phyloP scores from a whole-genome alignment of 208 protist species.

The Trypanosoma cruzi region DNA sequence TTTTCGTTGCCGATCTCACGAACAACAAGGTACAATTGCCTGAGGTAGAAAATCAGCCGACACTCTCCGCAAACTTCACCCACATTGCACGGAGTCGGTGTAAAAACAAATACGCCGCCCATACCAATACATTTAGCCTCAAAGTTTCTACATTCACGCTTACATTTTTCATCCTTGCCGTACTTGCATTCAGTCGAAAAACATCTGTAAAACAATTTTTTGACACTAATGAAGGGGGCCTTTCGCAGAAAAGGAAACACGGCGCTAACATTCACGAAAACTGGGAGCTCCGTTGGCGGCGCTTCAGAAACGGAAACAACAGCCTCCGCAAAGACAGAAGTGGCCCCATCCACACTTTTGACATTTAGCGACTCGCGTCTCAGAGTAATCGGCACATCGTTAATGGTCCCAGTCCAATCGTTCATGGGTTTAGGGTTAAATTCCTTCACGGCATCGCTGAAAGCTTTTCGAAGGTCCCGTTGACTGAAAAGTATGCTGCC shows the following conservation, averaged over 20 bases:
- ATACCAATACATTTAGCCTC: not conserved
- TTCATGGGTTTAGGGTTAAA: slow-evolving; percentile 23
- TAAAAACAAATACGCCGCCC: not conserved
- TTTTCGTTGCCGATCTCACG: not conserved
- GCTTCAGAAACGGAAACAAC: not conserved
- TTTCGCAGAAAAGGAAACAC: slow-evolving; percentile 4
- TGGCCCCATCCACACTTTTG: not conserved
- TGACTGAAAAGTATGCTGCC: slow-evolving; percentile 9
- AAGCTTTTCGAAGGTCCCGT: not conserved
- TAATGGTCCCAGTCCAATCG: slow-evolving; percentile 22
- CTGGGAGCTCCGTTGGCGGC: not conserved
- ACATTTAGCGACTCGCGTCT: slow-evolving; percentile 17
- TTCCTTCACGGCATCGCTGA: slow-evolving; percentile 18
- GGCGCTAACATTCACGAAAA: slow-evolving; percentile 13
- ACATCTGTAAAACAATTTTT: not conserved
- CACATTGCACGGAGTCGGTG: not conserved
- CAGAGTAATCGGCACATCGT: slow-evolving; percentile 1
- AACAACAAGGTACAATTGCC: slow-evolving; percentile 24
- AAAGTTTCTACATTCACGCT: not conserved
- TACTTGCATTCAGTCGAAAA: not conserved
- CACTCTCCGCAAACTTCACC: slow-evolving; percentile 9
- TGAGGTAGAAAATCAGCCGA: slow-evolving; percentile 6
- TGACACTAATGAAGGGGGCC: not conserved
- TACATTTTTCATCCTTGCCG: not conserved
- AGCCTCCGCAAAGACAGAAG: slow-evolving; percentile 18